Evolutionary conservation across 495 filamentous ascomycete genomes (phyloP).

Genomic region (Penicillium samsonianum): DNA sequence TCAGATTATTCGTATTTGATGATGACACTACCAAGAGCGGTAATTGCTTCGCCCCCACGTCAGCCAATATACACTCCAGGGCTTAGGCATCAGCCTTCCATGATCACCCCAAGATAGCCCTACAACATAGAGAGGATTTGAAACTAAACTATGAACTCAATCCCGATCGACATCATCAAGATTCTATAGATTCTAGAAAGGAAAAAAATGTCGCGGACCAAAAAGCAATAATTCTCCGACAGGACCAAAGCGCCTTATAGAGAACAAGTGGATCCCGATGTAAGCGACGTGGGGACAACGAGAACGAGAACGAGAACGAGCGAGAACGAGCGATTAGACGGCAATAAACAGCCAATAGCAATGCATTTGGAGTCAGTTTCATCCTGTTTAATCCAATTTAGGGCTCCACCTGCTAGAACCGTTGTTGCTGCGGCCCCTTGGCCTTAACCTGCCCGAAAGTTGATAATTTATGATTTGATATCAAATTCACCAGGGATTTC

Average conservation of each 20-base stretch:
- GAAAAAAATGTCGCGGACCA: not conserved
- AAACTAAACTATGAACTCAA: not conserved
- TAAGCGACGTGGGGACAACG: constrained; percentile 24
- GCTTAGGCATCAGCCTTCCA: not conserved
- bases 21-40: not conserved
- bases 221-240: constrained; percentile 1
- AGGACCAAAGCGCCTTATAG: constrained; percentile 8
- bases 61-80: not conserved
- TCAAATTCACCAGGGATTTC: not conserved
- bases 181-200: not conserved
- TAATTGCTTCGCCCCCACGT: not conserved
- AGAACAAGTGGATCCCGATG: constrained; percentile 3
- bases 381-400: constrained; percentile 4
- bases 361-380: not conserved
- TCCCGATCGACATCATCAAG: not conserved
- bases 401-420: not conserved
- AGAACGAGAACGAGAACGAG: constrained; percentile 31
- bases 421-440: constrained; percentile 1
- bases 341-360: constrained; percentile 28
- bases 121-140: not conserved
- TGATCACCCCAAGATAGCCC: not conserved
- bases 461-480: not conserved
- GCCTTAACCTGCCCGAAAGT: not conserved
- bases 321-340: constrained; percentile 18
- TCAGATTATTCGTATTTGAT: not conserved